phyloP scores from a whole-genome alignment of 441 rosid genomes.

The Populus hybrid region DNA sequence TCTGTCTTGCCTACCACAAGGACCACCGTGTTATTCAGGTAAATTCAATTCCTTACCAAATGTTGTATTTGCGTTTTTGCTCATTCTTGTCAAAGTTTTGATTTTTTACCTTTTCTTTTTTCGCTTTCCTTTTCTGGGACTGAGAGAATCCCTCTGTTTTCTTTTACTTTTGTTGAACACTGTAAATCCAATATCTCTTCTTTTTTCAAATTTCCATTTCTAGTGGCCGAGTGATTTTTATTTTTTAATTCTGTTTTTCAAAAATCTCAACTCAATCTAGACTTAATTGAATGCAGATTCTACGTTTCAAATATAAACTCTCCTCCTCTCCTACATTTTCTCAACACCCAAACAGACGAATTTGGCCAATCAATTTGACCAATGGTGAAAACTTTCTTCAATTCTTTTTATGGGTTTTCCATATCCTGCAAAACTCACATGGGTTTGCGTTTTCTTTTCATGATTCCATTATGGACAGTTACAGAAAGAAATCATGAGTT shows the following conservation, averaged over 20 bases:
- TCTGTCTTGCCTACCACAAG: constrained; percentile 69
- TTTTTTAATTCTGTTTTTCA: neutral
- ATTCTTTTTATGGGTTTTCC: neutral
- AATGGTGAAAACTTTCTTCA: neutral
- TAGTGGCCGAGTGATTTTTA: neutral
- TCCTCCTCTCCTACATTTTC: constrained; percentile 1
- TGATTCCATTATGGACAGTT: neutral
- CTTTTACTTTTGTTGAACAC: constrained; percentile 16
- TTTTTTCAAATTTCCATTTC: constrained; percentile 1
- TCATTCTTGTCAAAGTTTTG: neutral
- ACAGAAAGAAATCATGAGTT: neutral
- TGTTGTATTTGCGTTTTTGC: constrained; percentile 9
- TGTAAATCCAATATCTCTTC: neutral
- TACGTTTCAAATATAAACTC: neutral
- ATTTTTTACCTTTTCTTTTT: neutral
- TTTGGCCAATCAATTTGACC: neutral
- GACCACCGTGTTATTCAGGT: constrained; percentile 94
- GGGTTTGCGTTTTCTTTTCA: neutral
- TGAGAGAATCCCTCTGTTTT: constrained; percentile 5
- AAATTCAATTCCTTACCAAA: neutral
- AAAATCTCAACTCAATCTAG: neutral
- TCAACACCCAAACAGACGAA: constrained; percentile 7
- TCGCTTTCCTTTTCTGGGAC: constrained; percentile 9
- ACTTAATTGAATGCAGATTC: neutral
- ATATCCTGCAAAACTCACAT: neutral